A percentile compares a stretch with the other conserved stretches of the same genome.
phyloP scores from a whole-genome alignment of 2,329 filamentous ascomycete species.

The Sordariomycetes sp. region DNA sequence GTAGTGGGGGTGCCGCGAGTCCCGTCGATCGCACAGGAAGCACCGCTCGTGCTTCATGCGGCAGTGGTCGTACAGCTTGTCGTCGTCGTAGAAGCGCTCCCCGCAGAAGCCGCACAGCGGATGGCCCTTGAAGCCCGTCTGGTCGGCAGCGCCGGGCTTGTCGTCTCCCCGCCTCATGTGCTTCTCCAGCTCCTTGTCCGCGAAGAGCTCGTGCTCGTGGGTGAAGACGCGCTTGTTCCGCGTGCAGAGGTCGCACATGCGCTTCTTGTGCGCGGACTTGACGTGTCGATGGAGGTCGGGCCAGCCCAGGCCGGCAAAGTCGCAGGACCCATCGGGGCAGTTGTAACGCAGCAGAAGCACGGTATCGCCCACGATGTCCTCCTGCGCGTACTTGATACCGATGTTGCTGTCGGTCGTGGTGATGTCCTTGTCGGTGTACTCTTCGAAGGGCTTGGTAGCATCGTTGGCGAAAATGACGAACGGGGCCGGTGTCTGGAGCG shows the following conservation, averaged over 20 bases:
- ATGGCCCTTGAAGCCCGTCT: conserved; percentile 94
- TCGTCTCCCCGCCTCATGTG: conserved; percentile 92
- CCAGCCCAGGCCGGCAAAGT: conserved; percentile 68
- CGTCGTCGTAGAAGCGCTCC: conserved; percentile 87
- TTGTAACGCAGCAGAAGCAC: conserved; percentile 86
- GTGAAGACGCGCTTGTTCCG: conserved; percentile 97
- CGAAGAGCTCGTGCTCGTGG: conserved; percentile 92
- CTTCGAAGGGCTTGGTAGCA: conserved; percentile 69
- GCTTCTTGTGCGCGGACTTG: conserved; percentile 69
- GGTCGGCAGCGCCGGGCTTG: conserved; percentile 77
- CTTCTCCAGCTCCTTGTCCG: conserved; percentile 66
- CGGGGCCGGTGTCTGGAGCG: conserved; percentile 52
- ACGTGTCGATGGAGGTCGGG: conserved; percentile 64
- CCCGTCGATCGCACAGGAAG: conserved; percentile 76
- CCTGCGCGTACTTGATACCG: conserved; percentile 83
- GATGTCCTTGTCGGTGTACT: conserved; percentile 68
- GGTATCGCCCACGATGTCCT: conserved; percentile 86
- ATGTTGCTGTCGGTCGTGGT: conserved; percentile 74
- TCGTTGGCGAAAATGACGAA: conserved; percentile 93
- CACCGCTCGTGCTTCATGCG: conserved; percentile 90
- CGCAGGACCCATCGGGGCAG: conserved; percentile 73
- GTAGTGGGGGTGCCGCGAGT: conserved; percentile 72
- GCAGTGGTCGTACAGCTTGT: conserved; percentile 91
- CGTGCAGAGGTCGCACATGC: conserved; percentile 85
- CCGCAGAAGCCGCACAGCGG: conserved; percentile 90